Evolutionary conservation across 305 asterid genomes (phyloP), one percentile per base, ranked within the genome.

Genomic region (Andrographis paniculata): DNA sequence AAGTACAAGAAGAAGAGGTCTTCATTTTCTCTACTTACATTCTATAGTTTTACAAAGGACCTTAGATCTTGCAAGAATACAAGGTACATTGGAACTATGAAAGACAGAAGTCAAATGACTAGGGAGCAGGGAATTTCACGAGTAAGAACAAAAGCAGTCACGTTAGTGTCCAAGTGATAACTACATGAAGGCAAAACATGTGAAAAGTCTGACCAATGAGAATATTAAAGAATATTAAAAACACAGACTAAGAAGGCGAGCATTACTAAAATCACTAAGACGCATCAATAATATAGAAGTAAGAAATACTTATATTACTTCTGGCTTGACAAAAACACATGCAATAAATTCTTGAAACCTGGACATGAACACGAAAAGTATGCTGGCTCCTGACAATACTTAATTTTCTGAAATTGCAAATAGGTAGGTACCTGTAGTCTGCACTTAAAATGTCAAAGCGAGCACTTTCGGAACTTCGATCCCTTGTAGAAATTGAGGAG

Each of bases 401-500:
- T n/a, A 7, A 33, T 33, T 33, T 7, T 7, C 38, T 33, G 38
- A 33, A 33, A 10, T 9, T n/a, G n/a, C n/a, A n/a, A n/a, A 33
- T 33, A 2, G n/a, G 9, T 6, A 2, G 13, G 48, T 59, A 91
- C 99, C 99, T 91, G 89, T 77, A 74, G 37, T 75, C 80, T 53
- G 99, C 81, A 42, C 74, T 77, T 73, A 92, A 63, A 48, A 92
- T 66, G 63, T 92, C 99, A 77, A 92, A 87, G 52, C 84, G 97
- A 55, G 97, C 99, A 76, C 93, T 56, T 59, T 92, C 99, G 48
- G 97, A 79, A 53, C 80, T 80, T 53, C 97, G 80, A 50, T 87
- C 97, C 65, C 99, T 72, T 48, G 65, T 64, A 50, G 93, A 66
- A 60, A 70, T 72, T 55, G 99, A 92, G 67, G 97, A 92, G 51